Evolutionary conservation across 2,329 filamentous ascomycete species (phyloP), one percentile per base, ranked within the genome.

Genomic region (Clarireedia hainanense): DNA sequence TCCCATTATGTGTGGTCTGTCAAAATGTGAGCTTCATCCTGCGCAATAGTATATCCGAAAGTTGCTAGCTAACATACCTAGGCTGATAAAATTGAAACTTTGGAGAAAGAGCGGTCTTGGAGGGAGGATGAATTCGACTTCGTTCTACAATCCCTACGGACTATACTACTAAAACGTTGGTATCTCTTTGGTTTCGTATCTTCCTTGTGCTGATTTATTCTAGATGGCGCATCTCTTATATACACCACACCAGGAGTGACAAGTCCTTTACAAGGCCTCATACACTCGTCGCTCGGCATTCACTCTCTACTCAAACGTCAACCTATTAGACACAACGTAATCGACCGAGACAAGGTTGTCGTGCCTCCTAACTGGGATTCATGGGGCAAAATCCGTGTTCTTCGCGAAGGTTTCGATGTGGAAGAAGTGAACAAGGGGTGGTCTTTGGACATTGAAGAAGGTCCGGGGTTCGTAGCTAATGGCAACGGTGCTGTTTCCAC

Each of bases 361-460:
- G 88, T 99, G 0, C 92, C 92, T 1, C 88, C 91, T 15, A 96
- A 96, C 70, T 99, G 94, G 94, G 94, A 99, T 71, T 96, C 91
- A 0, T 96, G 91, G 89, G 91, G 91, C 58, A 99, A 97, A 73
- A 96, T 99, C 58, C 81, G 92, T 43, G 90, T 97, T 46, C 76
- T 97, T 27, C 83, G 90, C 53, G 94, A 96, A 68, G 89, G 86
- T 0, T 97, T 97, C 65, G 90, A 97, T 63, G 89, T 95, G 23
- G 94, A 99, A 74, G 80, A 81, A 14, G 79, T 95, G 45, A 94
- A 89, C 64, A 80, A 84, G 57, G 88, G 85, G 50, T 99, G 94
- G 94, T 86, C 86, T 1, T 80, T 89, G 55, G 91, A 95, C 62
- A 87, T 94, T 50, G 84, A 91, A 66, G 79, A 80, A 43, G 69